Conservation (phyloP, 176 grass and related monocot species). For the Juncus effusus region DNA sequence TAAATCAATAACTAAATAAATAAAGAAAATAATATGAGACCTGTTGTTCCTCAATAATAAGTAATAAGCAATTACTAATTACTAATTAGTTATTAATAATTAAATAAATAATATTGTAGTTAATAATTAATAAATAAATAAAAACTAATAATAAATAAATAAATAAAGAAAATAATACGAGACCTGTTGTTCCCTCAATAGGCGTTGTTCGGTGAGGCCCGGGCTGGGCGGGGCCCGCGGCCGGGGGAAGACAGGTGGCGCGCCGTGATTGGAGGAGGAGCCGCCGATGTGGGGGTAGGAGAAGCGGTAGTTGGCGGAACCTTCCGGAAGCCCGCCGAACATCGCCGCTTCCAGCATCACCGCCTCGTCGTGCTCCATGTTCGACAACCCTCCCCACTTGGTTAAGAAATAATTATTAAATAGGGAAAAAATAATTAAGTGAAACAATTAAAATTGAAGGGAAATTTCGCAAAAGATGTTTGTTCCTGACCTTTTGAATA, state of each 20-base stretch:
- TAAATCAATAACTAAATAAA: too few relatives aligned
- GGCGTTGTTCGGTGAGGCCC: conserved; percentile 63
- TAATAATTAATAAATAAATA: conserved; percentile 5
- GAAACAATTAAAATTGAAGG: conserved; percentile 9
- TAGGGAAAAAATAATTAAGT: conserved; percentile 18
- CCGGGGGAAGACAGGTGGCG: conserved; percentile 29
- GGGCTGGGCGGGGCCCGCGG: conserved; percentile 48
- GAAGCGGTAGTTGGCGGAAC: conserved; percentile 54
- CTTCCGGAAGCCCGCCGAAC: conserved; percentile 81
- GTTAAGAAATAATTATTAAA: conserved; percentile 11
- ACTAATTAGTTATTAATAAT: not conserved
- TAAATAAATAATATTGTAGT: not conserved
- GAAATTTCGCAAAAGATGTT: conserved; percentile 7
- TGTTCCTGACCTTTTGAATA: not conserved
- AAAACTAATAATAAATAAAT: not conserved
- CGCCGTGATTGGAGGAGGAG: conserved; percentile 9
- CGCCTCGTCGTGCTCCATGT: conserved; percentile 91
- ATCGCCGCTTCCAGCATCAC: conserved; percentile 98
- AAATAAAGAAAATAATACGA: not conserved
- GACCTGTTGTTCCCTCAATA: conserved; percentile 97
- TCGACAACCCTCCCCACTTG: conserved; percentile 95
- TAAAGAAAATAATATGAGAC: not conserved
- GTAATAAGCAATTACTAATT: not conserved
- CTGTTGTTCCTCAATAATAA: not conserved
- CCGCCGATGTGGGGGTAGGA: conserved; percentile 40